Percentiles rank a stretch among this genome's conserved stretches.
phyloP scores from a whole-genome alignment of 768 basidiomycete genomes.

The Phaffia australis region DNA sequence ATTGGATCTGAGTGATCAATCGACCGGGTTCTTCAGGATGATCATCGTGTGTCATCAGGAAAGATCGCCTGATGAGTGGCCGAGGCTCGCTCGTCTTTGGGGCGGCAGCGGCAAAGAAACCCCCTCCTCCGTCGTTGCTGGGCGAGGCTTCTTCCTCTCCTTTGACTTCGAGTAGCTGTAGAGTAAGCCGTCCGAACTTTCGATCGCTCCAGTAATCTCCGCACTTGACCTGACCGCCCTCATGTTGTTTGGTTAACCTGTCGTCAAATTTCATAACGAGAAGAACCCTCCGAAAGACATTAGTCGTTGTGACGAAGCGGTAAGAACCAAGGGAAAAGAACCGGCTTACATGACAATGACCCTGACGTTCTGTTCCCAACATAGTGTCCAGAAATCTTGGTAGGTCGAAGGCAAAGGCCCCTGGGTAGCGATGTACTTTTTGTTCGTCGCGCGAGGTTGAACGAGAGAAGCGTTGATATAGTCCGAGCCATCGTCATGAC shows the following conservation, averaged over 20 bases:
- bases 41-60: constrained; percentile 55
- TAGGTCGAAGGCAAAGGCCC: constrained; percentile 84
- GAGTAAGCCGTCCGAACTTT: constrained; percentile 58
- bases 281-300: not conserved
- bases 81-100: constrained; percentile 14
- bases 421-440: constrained; percentile 89
- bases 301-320: not conserved
- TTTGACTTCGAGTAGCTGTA: constrained; percentile 47
- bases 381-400: constrained; percentile 88
- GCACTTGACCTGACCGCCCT: constrained; percentile 80
- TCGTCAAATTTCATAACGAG: not conserved
- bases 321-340: not conserved
- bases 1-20: constrained; percentile 77
- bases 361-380: constrained; percentile 88
- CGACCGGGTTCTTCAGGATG: constrained; percentile 54
- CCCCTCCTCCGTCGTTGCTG: constrained; percentile 34
- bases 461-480: constrained; percentile 94
- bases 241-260: constrained; percentile 71
- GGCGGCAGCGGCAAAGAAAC: constrained; percentile 43
- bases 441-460: constrained; percentile 67
- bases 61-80: constrained; percentile 42
- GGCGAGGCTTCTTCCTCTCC: constrained; percentile 42
- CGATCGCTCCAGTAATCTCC: constrained; percentile 67
- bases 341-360: constrained; percentile 71
- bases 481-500: constrained; percentile 53